Conservation (phyloP, 208 protist species). For the Trypanosoma platydactyli region DNA sequence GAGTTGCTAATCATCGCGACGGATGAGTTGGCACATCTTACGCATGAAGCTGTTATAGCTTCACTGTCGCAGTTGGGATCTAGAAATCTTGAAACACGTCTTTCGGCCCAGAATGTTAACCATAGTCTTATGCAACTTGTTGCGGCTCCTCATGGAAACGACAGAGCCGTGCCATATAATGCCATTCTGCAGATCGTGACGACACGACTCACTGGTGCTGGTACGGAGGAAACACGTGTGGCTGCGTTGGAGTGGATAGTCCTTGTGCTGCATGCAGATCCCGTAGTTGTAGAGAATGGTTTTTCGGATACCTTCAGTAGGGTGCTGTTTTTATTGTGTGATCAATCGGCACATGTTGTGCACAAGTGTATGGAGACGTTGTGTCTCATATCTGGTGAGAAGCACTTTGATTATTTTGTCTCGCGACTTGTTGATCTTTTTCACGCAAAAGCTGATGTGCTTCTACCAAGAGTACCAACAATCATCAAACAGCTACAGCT, state of each 20-base stretch:
- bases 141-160: neutral
- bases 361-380: slow-evolving; percentile 48
- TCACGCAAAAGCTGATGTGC: slow-evolving; percentile 28
- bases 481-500: slow-evolving; percentile 55
- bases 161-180: slow-evolving; percentile 21
- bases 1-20: slow-evolving; percentile 28
- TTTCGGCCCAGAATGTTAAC: slow-evolving; percentile 39
- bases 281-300: slow-evolving; percentile 22
- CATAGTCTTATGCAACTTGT: slow-evolving; percentile 30
- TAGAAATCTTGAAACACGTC: slow-evolving; percentile 27
- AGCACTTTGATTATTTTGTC: slow-evolving; percentile 41
- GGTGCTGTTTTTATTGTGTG: slow-evolving; percentile 39
- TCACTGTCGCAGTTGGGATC: slow-evolving; percentile 32
- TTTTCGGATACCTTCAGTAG: slow-evolving; percentile 33
- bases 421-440: slow-evolving; percentile 23
- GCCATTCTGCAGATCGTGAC: slow-evolving; percentile 21
- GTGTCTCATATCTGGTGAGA: slow-evolving; percentile 40
- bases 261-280: slow-evolving; percentile 36
- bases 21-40: slow-evolving; percentile 24
- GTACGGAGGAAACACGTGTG: slow-evolving; percentile 48
- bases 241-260: slow-evolving; percentile 61
- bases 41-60: slow-evolving; percentile 8
- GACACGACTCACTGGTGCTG: slow-evolving; percentile 13
- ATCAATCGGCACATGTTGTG: slow-evolving; percentile 42
- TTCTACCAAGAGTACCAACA: slow-evolving; percentile 43